Conservation (phyloP, 1,139 yeast genomes). For the Yamadazyma sp. region DNA sequence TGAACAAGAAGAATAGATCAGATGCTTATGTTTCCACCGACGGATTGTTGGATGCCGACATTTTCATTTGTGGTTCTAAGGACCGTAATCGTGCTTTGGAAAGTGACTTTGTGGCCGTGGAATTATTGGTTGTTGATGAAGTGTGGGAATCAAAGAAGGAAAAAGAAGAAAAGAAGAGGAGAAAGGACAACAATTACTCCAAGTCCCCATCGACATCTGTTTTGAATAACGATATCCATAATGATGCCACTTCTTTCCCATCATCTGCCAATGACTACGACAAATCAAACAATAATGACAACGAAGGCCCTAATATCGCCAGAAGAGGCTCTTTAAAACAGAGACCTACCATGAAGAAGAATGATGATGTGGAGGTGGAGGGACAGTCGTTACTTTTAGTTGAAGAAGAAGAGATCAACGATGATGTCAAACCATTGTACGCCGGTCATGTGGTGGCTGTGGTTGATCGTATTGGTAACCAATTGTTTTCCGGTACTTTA, state of each 20-base stretch:
- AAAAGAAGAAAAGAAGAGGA: slow-evolving; percentile 93
- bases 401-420: slow-evolving; percentile 94
- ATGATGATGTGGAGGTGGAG: slow-evolving; percentile 97
- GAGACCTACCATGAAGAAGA: slow-evolving; percentile 97
- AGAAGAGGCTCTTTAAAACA: slow-evolving; percentile 92
- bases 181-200: slow-evolving; percentile 63
- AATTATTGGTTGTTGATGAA: slow-evolving; percentile 89
- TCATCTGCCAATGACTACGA: slow-evolving; percentile 21
- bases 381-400: slow-evolving; percentile 89
- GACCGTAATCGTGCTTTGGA: slow-evolving; percentile 97
- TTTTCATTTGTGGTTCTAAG: slow-evolving; percentile 97
- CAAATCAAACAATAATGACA: slow-evolving; percentile 16
- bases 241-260: slow-evolving; percentile 62
- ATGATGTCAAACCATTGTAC: slow-evolving; percentile 87
- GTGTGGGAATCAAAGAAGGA: slow-evolving; percentile 97
- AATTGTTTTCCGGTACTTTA: slow-evolving; percentile 87
- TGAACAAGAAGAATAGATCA: slow-evolving; percentile 91
- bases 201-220: slow-evolving; percentile 36
- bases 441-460: slow-evolving; percentile 99
- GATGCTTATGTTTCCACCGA: slow-evolving; percentile 98
- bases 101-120: slow-evolving; percentile 95
- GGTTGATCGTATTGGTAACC: slow-evolving; percentile 96
- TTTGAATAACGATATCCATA: slow-evolving; percentile 62
- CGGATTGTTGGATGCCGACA: slow-evolving; percentile 92
- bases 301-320: slow-evolving; percentile 44